Conservation (phyloP, 495 filamentous ascomycete genomes). For the Neurospora africana region DNA sequence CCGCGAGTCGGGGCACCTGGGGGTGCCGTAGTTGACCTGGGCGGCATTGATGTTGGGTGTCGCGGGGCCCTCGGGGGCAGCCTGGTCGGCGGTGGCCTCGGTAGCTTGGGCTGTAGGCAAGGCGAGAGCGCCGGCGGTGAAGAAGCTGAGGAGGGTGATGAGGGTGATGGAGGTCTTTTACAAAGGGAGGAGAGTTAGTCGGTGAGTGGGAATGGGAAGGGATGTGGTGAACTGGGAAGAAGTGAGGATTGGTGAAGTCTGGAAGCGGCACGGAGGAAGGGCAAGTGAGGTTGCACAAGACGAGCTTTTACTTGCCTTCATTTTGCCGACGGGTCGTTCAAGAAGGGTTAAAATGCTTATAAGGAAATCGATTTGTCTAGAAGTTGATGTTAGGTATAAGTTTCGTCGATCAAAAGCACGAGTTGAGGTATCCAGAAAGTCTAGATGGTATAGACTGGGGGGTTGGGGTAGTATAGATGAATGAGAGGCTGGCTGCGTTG, state of each 20-base stretch:
- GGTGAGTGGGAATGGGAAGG: background rate
- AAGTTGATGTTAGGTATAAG: background rate
- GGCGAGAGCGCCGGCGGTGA: background rate
- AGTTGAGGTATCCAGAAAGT: background rate
- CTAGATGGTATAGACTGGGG: background rate
- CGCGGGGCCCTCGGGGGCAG: background rate
- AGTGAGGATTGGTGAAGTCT: background rate
- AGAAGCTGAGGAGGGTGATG: background rate
- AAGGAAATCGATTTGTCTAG: background rate
- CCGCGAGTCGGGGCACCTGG: slow-evolving; percentile 6
- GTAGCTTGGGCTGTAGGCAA: background rate
- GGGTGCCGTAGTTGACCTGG: slow-evolving; percentile 5
- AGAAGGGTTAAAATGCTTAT: background rate
- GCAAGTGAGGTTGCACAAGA: background rate
- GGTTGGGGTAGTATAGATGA: background rate
- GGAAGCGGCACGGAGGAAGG: background rate
- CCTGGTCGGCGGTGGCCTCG: background rate
- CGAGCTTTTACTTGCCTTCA: background rate
- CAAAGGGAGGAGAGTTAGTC: background rate
- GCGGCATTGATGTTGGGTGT: background rate
- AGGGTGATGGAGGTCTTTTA: background rate
- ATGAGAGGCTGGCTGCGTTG: background rate
- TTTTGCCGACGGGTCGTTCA: background rate
- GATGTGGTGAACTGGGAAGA: background rate
- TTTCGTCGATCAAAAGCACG: background rate